Evolutionary conservation across 345 rosid genomes (phyloP), one percentile per base, ranked within the genome.

Genomic region (Heritiera littoralis): DNA sequence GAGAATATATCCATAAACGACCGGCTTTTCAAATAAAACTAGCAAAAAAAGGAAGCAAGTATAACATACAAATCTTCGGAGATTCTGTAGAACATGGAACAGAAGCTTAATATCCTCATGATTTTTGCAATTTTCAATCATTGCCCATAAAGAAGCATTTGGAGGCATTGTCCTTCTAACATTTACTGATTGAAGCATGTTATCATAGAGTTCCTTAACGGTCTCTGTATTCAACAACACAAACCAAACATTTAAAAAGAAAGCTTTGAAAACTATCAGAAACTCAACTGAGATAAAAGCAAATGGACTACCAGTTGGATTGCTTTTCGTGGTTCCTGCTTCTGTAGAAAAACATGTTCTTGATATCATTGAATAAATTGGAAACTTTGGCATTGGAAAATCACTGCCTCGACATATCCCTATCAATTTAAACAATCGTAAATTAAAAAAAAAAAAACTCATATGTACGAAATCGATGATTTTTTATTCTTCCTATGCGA

Each of bases 91-190:
- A 77, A 82, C 79, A 17, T 87, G 84, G 41, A 95, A 93, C 9
- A 95, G 89, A 85, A 91, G 95, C 82, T 84, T 80, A 78, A 93
- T 83, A 84, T 95, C 98, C 59, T 92, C 94, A 0, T 15, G 82
- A 75, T 65, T 92, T 75, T 86, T 84, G 81, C 98, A 95, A 49
- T 83, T 92, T 60, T 73, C 89, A 75, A 95, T 87, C 91, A 95
- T 71, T 4, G 93, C 88, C 95, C 98, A 92, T 72, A 88, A 38
- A 95, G 94, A 95, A 69, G 94, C 88, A 72, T 95, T 95, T 0
- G 96, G 98, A 14, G 97, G 80, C 97, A 90, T 91, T 5, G 98
- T 85, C 65, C 90, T 82, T 84, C 86, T 92, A 10, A 74, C 83
- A 79, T 88, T 85, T 30, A 93, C 84, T 2, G 97, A 95, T 6